A percentile compares a stretch with the other conserved stretches of the same genome.
Conservation (phyloP, 768 basidiomycete species). For the Termitomyces sp. region DNA sequence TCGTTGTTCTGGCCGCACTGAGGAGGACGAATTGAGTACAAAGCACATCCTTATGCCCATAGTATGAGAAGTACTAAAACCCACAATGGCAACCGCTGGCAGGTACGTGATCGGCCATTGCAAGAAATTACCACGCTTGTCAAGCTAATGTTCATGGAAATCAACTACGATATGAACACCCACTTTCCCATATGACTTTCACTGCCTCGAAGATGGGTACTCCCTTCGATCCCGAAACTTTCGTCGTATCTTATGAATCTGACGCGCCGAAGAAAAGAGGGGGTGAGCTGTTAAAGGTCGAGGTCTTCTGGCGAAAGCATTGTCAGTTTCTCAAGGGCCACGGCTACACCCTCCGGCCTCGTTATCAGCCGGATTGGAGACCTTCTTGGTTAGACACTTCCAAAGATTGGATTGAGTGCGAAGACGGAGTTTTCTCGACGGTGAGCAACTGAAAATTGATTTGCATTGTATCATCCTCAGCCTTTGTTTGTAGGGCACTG, state of each 20-base stretch:
- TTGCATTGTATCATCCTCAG: background rate
- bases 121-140: background rate
- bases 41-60: background rate
- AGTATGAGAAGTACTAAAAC: background rate
- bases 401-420: background rate
- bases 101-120: background rate
- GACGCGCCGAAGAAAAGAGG: background rate
- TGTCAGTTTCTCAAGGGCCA: constrained; percentile 2
- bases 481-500: background rate
- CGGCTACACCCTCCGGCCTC: constrained; percentile 5
- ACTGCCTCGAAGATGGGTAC: background rate
- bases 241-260: background rate
- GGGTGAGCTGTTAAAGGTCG: background rate
- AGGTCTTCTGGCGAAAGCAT: constrained; percentile 4
- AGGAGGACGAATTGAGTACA: background rate
- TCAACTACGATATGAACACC: background rate
- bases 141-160: background rate
- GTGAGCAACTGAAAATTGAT: background rate
- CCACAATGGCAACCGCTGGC: background rate
- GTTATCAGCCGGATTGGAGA: constrained; percentile 5
- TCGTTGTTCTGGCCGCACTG: background rate
- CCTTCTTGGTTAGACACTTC: constrained; percentile 4
- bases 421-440: constrained; percentile 2
- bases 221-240: background rate
- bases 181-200: background rate